Percentiles rank a stretch among this genome's conserved stretches.
These are phyloP conservation scores for Kodamaea neixiangensis DNA, from an alignment of 805 yeast genomes.

Conservation along the genomic window DNA sequence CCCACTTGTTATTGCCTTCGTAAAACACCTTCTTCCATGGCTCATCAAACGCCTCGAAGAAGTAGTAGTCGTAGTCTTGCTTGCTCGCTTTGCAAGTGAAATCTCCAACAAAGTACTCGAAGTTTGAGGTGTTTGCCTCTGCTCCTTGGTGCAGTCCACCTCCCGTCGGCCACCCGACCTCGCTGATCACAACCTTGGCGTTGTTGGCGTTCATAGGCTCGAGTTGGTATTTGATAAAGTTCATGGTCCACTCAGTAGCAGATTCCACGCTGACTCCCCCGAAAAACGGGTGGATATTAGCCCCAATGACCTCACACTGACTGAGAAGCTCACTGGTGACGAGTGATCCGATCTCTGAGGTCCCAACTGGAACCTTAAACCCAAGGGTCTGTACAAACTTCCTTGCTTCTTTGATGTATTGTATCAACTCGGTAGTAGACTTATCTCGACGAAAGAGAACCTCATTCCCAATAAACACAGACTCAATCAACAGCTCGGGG, in stretches of 20 bases:
- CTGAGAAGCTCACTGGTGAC: conserved; percentile 40
- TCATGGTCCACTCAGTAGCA: conserved; percentile 56
- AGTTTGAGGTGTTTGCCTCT: conserved; percentile 45
- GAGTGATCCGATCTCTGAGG: conserved; percentile 58
- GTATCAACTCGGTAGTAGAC: conserved; percentile 35
- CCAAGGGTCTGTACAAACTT: conserved; percentile 33
- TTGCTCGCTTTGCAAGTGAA: conserved; percentile 53
- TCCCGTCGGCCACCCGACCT: conserved; percentile 71
- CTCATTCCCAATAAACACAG: conserved; percentile 63
- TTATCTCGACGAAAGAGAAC: conserved; percentile 57
- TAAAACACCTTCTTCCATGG: conserved; percentile 65
- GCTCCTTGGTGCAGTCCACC: conserved; percentile 56
- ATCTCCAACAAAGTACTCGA: conserved; percentile 49
- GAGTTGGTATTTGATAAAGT: conserved; percentile 46
- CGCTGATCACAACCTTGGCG: conserved; percentile 50
- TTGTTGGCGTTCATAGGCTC: conserved; percentile 34
- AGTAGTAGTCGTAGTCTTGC: conserved; percentile 50
- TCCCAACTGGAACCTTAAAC: conserved; percentile 55
- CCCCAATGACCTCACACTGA: conserved; percentile 58
- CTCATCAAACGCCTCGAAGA: conserved; percentile 72
- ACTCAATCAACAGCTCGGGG: conserved; percentile 48
- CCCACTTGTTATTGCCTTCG: conserved; percentile 55
- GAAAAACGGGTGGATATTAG: conserved; percentile 69
- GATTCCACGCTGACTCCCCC: conserved; percentile 51
- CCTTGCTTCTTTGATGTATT: conserved; percentile 45